phyloP scores from a whole-genome alignment of 2,329 filamentous ascomycete species.

The Aspergillus sp. region DNA sequence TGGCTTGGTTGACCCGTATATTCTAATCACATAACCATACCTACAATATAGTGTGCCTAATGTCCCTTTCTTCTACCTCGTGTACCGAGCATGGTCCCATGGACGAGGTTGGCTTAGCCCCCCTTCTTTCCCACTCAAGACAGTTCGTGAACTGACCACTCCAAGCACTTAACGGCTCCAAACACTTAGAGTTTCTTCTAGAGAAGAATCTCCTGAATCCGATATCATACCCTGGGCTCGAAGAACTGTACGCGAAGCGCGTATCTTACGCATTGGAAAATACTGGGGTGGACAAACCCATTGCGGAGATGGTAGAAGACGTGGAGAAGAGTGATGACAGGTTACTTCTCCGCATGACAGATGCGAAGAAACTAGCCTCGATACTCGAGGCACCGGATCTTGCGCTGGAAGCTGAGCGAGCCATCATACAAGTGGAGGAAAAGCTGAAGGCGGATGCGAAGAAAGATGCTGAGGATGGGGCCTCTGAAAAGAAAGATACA shows the following conservation, averaged over 20 bases:
- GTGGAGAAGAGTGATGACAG: constrained; percentile 47
- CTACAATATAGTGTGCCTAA: constrained; percentile 71
- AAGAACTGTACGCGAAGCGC: constrained; percentile 68
- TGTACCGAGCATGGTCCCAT: constrained; percentile 86
- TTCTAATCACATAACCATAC: constrained; percentile 12
- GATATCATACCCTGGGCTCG: constrained; percentile 68
- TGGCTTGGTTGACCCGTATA: not conserved
- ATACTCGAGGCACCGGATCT: constrained; percentile 69
- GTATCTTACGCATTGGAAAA: constrained; percentile 36
- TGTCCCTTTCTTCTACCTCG: constrained; percentile 93
- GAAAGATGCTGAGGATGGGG: constrained; percentile 15
- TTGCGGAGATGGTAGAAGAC: constrained; percentile 35
- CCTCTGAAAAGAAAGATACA: constrained; percentile 26
- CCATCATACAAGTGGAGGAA: constrained; percentile 69
- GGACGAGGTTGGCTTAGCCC: constrained; percentile 62
- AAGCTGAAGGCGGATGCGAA: constrained; percentile 34
- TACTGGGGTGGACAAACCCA: constrained; percentile 29
- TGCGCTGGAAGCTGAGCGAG: constrained; percentile 71
- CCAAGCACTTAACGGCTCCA: constrained; percentile 74
- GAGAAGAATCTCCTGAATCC: constrained; percentile 69
- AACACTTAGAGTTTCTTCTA: constrained; percentile 79
- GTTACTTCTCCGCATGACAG: constrained; percentile 47
- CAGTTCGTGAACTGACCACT: constrained; percentile 24
- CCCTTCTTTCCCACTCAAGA: constrained; percentile 15
- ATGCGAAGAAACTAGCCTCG: constrained; percentile 61